Evolutionary conservation across 1,284 basidiomycete genomes (phyloP).

Genomic region (Vanrija sp.): DNA sequence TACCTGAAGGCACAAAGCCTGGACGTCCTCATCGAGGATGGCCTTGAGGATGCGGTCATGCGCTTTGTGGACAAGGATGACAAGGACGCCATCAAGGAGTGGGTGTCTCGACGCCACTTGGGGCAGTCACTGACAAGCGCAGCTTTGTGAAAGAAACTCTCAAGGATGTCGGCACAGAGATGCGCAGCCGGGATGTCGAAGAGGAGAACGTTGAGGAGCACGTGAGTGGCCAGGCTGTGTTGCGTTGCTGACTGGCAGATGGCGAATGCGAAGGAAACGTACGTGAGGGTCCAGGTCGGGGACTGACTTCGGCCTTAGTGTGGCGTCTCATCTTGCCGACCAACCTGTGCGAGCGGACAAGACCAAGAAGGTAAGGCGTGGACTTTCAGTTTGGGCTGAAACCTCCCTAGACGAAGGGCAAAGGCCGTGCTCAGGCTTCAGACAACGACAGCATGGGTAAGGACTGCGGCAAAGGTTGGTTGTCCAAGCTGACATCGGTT

Average conservation of each 20-base stretch:
- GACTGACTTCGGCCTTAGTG: conserved; percentile 16
- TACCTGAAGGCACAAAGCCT: conserved; percentile 84
- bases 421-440: not conserved
- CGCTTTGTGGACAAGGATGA: conserved; percentile 94
- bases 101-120: not conserved
- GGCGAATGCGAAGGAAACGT: conserved; percentile 69
- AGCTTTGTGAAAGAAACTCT: conserved; percentile 69
- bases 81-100: conserved; percentile 82
- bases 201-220: conserved; percentile 69
- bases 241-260: conserved; percentile 59
- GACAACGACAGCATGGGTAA: not conserved
- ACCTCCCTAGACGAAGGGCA: not conserved
- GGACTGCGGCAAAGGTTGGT: not conserved
- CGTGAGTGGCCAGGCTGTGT: conserved; percentile 47
- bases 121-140: not conserved
- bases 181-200: conserved; percentile 58
- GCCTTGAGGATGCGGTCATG: conserved; percentile 86
- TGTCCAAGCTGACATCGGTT: not conserved
- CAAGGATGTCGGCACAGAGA: conserved; percentile 54
- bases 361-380: conserved; percentile 13
- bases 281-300: conserved; percentile 25
- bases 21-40: conserved; percentile 76
- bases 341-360: conserved; percentile 4
- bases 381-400: not conserved
- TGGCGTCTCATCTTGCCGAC: conserved; percentile 22